phyloP scores from a whole-genome alignment of 306 rosid species.

The Lathyrus oleraceus region DNA sequence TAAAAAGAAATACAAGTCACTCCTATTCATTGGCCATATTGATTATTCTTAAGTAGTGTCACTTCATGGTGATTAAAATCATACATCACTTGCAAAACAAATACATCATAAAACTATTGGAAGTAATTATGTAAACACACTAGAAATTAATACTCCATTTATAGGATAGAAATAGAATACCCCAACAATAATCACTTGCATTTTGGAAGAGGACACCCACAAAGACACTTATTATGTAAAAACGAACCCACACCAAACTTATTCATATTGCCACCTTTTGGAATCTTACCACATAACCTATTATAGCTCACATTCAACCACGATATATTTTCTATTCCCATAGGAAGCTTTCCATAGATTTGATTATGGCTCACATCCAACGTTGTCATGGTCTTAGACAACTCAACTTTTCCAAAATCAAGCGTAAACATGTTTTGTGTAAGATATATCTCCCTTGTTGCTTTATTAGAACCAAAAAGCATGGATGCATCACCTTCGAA shows the following conservation, averaged over 20 bases:
- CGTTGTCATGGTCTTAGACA: constrained; percentile 29
- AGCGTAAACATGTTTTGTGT: constrained; percentile 48
- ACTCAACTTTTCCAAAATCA: constrained; percentile 38
- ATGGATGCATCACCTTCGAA: constrained; percentile 55
- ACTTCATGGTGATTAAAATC: not conserved
- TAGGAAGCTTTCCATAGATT: constrained; percentile 46
- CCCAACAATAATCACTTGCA: constrained; percentile 34
- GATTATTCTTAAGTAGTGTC: not conserved
- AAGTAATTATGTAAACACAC: not conserved
- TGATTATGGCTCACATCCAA: constrained; percentile 53
- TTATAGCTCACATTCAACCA: constrained; percentile 60
- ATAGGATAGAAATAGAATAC: not conserved
- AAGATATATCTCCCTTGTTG: constrained; percentile 22
- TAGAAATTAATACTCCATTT: not conserved
- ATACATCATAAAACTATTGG: not conserved
- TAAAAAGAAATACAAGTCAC: not conserved
- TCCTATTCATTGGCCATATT: not conserved
- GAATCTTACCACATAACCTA: constrained; percentile 58
- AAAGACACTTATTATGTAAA: constrained; percentile 42
- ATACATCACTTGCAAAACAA: not conserved
- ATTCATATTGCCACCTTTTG: constrained; percentile 45
- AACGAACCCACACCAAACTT: not conserved
- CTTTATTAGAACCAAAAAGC: constrained; percentile 48
- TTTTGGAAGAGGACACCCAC: constrained; percentile 51
- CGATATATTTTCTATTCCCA: constrained; percentile 34